Evolutionary conservation across 495 filamentous ascomycete species (phyloP).

Genomic region (Chaetomium cochliodes): DNA sequence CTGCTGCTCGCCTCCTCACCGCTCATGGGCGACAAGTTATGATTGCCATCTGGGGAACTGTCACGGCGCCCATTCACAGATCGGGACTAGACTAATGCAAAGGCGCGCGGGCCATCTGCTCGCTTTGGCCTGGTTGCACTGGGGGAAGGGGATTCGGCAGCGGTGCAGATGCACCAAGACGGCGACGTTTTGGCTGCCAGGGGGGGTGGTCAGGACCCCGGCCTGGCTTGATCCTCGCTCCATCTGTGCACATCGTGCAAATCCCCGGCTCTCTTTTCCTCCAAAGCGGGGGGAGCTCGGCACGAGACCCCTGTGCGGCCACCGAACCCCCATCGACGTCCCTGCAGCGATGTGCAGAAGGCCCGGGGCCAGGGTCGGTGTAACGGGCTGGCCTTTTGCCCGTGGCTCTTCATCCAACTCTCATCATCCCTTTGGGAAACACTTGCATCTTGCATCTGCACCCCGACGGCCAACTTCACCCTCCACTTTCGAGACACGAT

Average conservation of each 20-base stretch:
- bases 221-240: constrained; percentile 29
- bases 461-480: constrained; percentile 10
- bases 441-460: constrained; percentile 8
- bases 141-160: constrained; percentile 6
- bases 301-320: constrained; percentile 18
- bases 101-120: constrained; percentile 19
- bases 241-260: constrained; percentile 31
- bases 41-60: constrained; percentile 30
- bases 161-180: constrained; percentile 23
- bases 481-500: constrained; percentile 45
- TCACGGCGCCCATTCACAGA: constrained; percentile 15
- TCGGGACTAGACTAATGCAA: constrained; percentile 25
- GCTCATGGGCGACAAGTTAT: constrained; percentile 16
- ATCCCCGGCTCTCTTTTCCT: constrained; percentile 19
- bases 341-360: background rate
- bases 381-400: constrained; percentile 6
- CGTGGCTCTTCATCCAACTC: constrained; percentile 10
- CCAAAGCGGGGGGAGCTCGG: constrained; percentile 19
- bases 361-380: constrained; percentile 18
- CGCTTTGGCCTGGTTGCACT: constrained; percentile 19
- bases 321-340: constrained; percentile 8
- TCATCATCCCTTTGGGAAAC: constrained; percentile 9
- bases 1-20: constrained; percentile 8
- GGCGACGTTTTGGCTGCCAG: constrained; percentile 18
- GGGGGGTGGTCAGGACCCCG: constrained; percentile 24